Conservation (phyloP, 2,329 filamentous ascomycete genomes). For the Pseudogymnoascus destructans region DNA sequence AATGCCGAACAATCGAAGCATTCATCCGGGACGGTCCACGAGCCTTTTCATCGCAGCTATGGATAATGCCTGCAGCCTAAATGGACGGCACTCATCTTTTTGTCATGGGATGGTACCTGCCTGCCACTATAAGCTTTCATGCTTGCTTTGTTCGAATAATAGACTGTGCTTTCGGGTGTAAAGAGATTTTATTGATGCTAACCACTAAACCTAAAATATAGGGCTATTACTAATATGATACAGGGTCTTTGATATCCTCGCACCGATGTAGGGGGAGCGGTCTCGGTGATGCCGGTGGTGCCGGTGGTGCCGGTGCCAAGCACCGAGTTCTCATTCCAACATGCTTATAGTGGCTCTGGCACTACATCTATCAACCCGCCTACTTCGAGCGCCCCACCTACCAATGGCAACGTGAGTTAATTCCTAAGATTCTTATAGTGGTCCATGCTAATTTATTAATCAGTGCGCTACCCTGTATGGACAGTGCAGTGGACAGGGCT, state of each 20-base stretch:
- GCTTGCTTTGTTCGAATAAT: too few relatives aligned
- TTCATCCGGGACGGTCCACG: neutral
- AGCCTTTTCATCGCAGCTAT: neutral
- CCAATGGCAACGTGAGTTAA: neutral
- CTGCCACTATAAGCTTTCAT: neutral
- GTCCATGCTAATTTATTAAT: neutral
- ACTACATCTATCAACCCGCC: neutral
- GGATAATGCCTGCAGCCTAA: neutral
- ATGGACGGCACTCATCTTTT: neutral
- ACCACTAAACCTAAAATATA: too few relatives aligned
- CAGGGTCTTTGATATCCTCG: too few relatives aligned
- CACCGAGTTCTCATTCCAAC: too few relatives aligned
- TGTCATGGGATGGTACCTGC: slow-evolving; percentile 4
- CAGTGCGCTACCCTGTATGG: neutral
- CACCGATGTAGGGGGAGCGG: too few relatives aligned
- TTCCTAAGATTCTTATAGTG: neutral
- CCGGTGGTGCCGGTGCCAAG: too few relatives aligned
- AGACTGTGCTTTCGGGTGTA: too few relatives aligned
- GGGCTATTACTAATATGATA: too few relatives aligned
- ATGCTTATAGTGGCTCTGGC: too few relatives aligned
- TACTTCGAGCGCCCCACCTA: neutral
- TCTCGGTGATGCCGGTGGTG: too few relatives aligned
- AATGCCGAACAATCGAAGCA: neutral
- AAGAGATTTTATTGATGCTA: too few relatives aligned
- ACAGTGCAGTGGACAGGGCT: neutral